phyloP scores from a whole-genome alignment of 441 rosid species.

The Croton setiger region DNA sequence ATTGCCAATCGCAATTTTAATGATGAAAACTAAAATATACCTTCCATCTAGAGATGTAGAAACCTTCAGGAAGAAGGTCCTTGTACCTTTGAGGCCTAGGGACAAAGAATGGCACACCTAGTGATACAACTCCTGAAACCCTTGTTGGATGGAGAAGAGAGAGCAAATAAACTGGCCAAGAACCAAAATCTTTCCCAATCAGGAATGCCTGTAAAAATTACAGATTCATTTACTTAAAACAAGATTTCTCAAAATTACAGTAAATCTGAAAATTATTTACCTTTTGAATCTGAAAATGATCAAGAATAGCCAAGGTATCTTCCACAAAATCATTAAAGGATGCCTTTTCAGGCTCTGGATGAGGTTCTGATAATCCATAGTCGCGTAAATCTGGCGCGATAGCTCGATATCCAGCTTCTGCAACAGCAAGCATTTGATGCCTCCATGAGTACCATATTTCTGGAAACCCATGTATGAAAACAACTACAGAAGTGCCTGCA shows the following conservation, averaged over 20 bases:
- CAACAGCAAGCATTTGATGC: conserved; percentile 46
- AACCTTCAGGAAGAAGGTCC: conserved; percentile 35
- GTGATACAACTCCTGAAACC: conserved; percentile 30
- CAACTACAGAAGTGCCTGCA: conserved; percentile 31
- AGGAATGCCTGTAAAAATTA: background rate
- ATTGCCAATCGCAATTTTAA: too few relatives aligned
- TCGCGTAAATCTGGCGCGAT: conserved; percentile 50
- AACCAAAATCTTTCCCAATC: conserved; percentile 27
- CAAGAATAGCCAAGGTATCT: conserved; percentile 35
- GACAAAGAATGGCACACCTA: conserved; percentile 35
- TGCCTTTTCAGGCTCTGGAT: conserved; percentile 33
- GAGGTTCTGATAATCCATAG: conserved; percentile 45
- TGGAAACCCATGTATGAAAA: conserved; percentile 55
- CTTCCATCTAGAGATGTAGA: conserved; percentile 39
- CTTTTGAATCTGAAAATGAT: conserved; percentile 31
- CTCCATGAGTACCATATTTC: conserved; percentile 59
- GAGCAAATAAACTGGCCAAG: conserved; percentile 26
- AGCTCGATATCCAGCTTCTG: conserved; percentile 39
- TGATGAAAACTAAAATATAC: conserved; percentile 2
- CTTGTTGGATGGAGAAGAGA: conserved; percentile 30
- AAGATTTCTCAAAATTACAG: background rate
- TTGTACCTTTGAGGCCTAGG: conserved; percentile 18
- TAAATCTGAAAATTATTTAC: conserved; percentile 8
- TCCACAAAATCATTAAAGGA: conserved; percentile 36
- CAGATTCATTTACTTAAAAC: background rate